phyloP scores from a whole-genome alignment of 2,329 filamentous ascomycete genomes.

The Dothiorella sarmentorum region DNA sequence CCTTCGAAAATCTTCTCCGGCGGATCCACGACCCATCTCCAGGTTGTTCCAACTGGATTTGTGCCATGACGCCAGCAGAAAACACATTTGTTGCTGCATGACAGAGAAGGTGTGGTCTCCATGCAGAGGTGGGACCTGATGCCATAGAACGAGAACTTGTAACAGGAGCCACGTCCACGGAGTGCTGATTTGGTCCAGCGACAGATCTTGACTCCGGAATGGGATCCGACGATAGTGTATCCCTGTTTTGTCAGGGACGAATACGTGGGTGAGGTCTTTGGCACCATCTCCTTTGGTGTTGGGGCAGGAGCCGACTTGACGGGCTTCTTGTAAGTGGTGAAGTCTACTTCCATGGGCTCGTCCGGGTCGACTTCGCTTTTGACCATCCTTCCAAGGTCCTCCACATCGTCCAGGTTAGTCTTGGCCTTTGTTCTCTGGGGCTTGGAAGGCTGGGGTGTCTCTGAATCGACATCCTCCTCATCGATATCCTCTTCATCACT shows the following conservation, averaged over 20 bases:
- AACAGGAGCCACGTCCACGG: slow-evolving; percentile 88
- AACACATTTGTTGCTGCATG: slow-evolving; percentile 96
- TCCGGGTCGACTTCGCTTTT: slow-evolving; percentile 21
- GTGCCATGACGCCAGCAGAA: slow-evolving; percentile 99
- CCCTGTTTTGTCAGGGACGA: slow-evolving; percentile 90
- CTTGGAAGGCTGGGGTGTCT: slow-evolving; percentile 18
- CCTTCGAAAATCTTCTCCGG: slow-evolving; percentile 86
- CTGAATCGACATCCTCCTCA: slow-evolving; percentile 45
- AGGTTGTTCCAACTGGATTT: slow-evolving; percentile 93
- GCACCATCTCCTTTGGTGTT: slow-evolving; percentile 82
- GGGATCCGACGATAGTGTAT: slow-evolving; percentile 90
- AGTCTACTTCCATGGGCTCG: slow-evolving; percentile 73
- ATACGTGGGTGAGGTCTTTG: slow-evolving; percentile 84
- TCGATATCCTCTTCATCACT: slow-evolving; percentile 68
- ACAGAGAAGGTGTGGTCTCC: slow-evolving; percentile 94
- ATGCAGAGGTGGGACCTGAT: slow-evolving; percentile 97
- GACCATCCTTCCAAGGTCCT: slow-evolving; percentile 72
- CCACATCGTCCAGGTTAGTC: slow-evolving; percentile 67
- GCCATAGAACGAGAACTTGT: slow-evolving; percentile 97
- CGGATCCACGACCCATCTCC: slow-evolving; percentile 93
- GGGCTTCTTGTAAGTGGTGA: slow-evolving; percentile 65
- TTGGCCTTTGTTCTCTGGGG: slow-evolving; percentile 40
- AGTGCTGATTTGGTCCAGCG: slow-evolving; percentile 98
- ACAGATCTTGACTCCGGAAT: slow-evolving; percentile 96
- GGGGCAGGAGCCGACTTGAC: slow-evolving; percentile 46